phyloP scores from a whole-genome alignment of 495 filamentous ascomycete species.

The Penicillium atrosanguineum region DNA sequence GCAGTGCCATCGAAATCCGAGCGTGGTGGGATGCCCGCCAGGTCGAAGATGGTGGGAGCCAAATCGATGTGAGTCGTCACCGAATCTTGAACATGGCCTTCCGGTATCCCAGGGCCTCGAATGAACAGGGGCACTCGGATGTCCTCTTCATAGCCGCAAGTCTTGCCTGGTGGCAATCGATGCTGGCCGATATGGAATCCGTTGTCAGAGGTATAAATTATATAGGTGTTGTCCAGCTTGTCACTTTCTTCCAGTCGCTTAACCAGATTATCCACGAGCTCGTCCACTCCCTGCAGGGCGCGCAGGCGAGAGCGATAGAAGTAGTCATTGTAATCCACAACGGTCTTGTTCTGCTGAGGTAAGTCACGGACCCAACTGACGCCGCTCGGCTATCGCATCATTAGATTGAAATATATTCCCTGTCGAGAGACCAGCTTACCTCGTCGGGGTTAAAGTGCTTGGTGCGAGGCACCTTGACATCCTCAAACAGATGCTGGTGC shows the following conservation, averaged over 20 bases:
- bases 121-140: slow-evolving; percentile 67
- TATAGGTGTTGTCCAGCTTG: slow-evolving; percentile 64
- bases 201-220: slow-evolving; percentile 73
- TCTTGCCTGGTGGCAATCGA: slow-evolving; percentile 67
- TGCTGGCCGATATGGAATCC: slow-evolving; percentile 77
- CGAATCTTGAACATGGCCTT: slow-evolving; percentile 43
- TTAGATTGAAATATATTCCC: slow-evolving; percentile 46
- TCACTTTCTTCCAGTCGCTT: slow-evolving; percentile 47
- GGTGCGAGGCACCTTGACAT: slow-evolving; percentile 38
- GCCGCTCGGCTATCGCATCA: slow-evolving; percentile 55
- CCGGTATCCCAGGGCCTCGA: slow-evolving; percentile 55
- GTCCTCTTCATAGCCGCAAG: slow-evolving; percentile 70
- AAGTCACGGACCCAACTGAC: slow-evolving; percentile 61
- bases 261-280: slow-evolving; percentile 61
- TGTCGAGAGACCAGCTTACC: slow-evolving; percentile 27
- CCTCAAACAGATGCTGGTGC: slow-evolving; percentile 37
- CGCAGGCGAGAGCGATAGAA: slow-evolving; percentile 65
- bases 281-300: slow-evolving; percentile 66
- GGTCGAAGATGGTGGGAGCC: slow-evolving; percentile 60
- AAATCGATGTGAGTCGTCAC: slow-evolving; percentile 70
- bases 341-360: slow-evolving; percentile 48
- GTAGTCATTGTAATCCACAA: slow-evolving; percentile 64
- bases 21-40: slow-evolving; percentile 45
- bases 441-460: slow-evolving; percentile 46
- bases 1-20: slow-evolving; percentile 60